Evolutionary conservation across 306 rosid genomes (phyloP), one percentile per base, ranked within the genome.

Genomic region (Lupinus albus): DNA sequence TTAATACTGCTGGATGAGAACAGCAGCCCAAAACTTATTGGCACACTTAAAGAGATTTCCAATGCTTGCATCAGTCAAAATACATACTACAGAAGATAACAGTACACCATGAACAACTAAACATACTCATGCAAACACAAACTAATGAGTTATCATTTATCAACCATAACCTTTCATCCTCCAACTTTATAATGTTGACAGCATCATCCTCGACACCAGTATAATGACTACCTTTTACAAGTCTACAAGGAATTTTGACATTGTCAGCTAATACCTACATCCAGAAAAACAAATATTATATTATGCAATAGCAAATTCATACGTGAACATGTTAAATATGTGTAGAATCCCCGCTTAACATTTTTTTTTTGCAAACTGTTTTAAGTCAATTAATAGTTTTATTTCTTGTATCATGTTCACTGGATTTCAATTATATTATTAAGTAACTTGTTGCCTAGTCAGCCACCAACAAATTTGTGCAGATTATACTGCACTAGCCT

Each of bases 181-280:
- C 86, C 92, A 90, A 75, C 85, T 90, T 93, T 83, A 93, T 82
- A 65, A 90, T 83, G 83, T 93, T 90, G 73, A 93, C 83, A 74
- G 96, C 99, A 76, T 84, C 97, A 74, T 93, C 97, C 81, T 93
- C 99, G 42, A 88, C 91, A 67, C 99, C 99, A 44, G 99, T 93
- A 80, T 93, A 93, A 79, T 93, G 97, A 82, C 92, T 80, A 47
- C 97, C 99, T 80, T 93, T 93, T 47, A 90, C 92, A 63, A 93
- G 92, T 85, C 91, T 93, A 83, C 99, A 93, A 61, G 97, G 97
- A 89, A 93, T 89, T 75, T 84, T 88, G 82, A 93, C 85, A 36
- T 73, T 80, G 83, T 93, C 99, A 68, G 99, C 97, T 77, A 93
- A 82, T 67, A 90, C 95, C 99, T 93, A 80, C 78, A 85, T 38